These are phyloP conservation scores for Andrographis paniculata DNA, from an alignment of 305 asterid genomes.

Conservation along the genomic window DNA sequence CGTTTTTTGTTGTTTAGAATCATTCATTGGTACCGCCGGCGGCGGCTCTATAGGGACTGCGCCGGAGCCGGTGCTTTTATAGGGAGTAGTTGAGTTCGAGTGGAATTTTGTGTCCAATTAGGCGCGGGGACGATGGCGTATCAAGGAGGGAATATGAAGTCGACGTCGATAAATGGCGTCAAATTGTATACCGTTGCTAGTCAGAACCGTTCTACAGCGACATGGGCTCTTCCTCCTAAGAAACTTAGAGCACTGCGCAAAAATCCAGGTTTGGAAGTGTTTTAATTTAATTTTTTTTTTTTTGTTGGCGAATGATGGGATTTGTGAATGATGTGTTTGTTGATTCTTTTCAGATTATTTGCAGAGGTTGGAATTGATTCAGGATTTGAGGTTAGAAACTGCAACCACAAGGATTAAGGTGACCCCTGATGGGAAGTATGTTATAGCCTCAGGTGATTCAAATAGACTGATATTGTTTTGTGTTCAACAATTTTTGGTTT, in stretches of 20 bases:
- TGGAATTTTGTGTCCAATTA: background rate
- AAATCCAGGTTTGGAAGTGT: conserved; percentile 45
- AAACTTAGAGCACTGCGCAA: conserved; percentile 78
- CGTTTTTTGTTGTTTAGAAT: too few species aligned
- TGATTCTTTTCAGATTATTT: conserved; percentile 44
- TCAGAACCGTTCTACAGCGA: conserved; percentile 51
- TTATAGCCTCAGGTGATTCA: conserved; percentile 78
- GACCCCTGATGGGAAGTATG: conserved; percentile 80
- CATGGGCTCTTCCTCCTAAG: conserved; percentile 87
- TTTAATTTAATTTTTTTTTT: background rate
- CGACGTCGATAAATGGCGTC: conserved; percentile 77
- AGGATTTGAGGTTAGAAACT: conserved; percentile 90
- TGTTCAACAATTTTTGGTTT: background rate
- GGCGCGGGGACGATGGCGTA: conserved; percentile 35
- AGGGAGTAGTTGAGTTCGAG: too few species aligned
- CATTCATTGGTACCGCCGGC: too few species aligned
- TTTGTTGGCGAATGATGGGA: background rate
- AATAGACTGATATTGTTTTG: conserved; percentile 5
- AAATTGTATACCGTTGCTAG: conserved; percentile 70
- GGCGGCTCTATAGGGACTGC: too few species aligned
- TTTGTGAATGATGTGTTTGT: conserved; percentile 12
- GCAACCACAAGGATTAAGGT: conserved; percentile 74
- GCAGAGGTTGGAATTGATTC: conserved; percentile 77
- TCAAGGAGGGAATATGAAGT: conserved; percentile 78
- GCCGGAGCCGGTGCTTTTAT: too few species aligned